Percentiles rank a stretch among this genome's conserved stretches.
phyloP scores from a whole-genome alignment of 192 early-diverging fungal species.

The Coemansia umbellata region DNA sequence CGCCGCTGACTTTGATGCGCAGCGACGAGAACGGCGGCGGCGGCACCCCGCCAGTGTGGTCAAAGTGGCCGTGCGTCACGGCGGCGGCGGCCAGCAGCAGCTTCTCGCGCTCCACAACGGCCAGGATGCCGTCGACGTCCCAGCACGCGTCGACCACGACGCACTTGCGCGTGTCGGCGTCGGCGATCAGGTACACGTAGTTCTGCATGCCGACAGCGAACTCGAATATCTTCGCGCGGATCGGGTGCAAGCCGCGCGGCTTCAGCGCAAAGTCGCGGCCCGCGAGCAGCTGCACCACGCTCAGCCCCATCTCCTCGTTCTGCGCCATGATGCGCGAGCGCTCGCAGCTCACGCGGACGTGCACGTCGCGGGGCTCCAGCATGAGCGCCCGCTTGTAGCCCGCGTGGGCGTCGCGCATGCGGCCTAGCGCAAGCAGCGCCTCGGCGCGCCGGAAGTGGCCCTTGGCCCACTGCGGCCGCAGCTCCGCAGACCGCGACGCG shows the following conservation, averaged over 20 bases:
- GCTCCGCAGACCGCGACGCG: conserved; percentile 14
- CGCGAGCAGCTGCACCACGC: conserved; percentile 63
- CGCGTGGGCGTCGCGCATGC: conserved; percentile 51
- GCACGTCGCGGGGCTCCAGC: conserved; percentile 52
- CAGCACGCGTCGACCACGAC: conserved; percentile 90
- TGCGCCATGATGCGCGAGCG: conserved; percentile 55
- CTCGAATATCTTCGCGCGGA: conserved; percentile 70
- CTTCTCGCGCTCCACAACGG: conserved; percentile 54
- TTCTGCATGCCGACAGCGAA: conserved; percentile 83
- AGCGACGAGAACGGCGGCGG: conserved; percentile 81
- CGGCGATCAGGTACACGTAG: conserved; percentile 78
- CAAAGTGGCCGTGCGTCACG: conserved; percentile 84
- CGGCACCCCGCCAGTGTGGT: conserved; percentile 82
- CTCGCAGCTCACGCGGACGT: conserved; percentile 52
- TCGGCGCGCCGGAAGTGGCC: conserved; percentile 64
- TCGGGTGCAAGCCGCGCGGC: conserved; percentile 57
- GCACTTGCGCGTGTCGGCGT: conserved; percentile 63
- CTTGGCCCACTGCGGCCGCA: conserved; percentile 48
- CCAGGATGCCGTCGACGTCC: conserved; percentile 84
- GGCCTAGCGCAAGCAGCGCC: conserved; percentile 50
- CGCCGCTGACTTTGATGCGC: conserved; percentile 74
- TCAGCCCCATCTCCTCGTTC: conserved; percentile 57
- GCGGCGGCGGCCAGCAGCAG: conserved; percentile 69
- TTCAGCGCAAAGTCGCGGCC: conserved; percentile 68
- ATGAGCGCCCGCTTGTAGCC: conserved; percentile 43